Evolutionary conservation across 352 stramenopile species (phyloP), one percentile per base, ranked within the genome.

Genomic region (Phytophthora pini): DNA sequence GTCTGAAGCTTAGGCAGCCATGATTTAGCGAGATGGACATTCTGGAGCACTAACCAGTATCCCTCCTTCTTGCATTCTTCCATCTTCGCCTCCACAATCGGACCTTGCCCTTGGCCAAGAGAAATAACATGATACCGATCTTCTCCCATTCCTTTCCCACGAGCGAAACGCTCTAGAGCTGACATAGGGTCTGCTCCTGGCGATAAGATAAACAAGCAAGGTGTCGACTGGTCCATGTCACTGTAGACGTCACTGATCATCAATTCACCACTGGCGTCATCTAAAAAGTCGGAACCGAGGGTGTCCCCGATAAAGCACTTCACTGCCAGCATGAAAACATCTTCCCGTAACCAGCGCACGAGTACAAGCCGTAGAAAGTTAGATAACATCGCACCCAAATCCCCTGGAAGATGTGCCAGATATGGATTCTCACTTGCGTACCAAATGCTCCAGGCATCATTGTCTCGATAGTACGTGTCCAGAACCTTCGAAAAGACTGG

Each of bases 181-280:
- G 68, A 70, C 11, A 78, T 77, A 0, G 87, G 86, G 22, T 94
- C 87, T 2, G 87, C 79, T 0, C 87, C 87, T 1, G 86, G 76
- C 4, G 86, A 94, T 10, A 95, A 64, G 40, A 95, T 79, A 56
- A 95, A 93, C 12, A 95, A 43, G 15, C 82, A 92, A 0, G 87
- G 87, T 3, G 84, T 93, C 13, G 66, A 56, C 17, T 80, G 84
- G 43, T 87, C 76, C 47, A 89, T 79, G 46, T 93, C 84, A 31
- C 48, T 58, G 51, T 74, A 90, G 8, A 89, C 52, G 3, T 84
- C 79, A 5, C n/a, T 50, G 64, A 95, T 89, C 1, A 55, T 52
- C 17, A 65, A 17, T 13, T 64, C 43, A 32, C 44, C 7, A 26
- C 17, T 20, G 45, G 61, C 20, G 69, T 52, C 34, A 0, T 54